These are phyloP conservation scores for Gloeostereum incarnatum DNA, from an alignment of 768 basidiomycete genomes.

Conservation along the genomic window DNA sequence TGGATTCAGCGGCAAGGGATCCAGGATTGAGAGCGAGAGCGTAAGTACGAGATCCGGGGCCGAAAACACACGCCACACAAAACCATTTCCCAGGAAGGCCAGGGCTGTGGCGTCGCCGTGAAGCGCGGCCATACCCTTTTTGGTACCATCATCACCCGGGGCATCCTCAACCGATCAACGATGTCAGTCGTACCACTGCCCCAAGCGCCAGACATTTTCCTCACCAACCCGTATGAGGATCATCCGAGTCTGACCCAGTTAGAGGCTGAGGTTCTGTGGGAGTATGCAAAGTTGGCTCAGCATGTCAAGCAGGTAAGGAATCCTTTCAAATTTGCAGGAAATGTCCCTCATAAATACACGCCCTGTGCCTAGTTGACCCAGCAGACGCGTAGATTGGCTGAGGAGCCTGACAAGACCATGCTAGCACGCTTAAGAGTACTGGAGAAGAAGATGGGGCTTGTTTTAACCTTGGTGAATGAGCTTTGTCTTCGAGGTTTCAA, in stretches of 20 bases:
- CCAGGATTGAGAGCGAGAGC: too few species aligned
- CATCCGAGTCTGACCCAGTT: constrained; percentile 57
- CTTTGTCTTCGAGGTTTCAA: not conserved
- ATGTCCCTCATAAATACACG: too few species aligned
- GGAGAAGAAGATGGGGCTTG: constrained; percentile 93
- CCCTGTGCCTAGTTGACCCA: constrained; percentile 62
- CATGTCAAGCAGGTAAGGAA: constrained; percentile 66
- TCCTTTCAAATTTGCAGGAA: too few species aligned
- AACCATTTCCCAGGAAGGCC: too few species aligned
- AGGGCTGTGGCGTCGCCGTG: too few species aligned
- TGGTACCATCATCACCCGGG: too few species aligned
- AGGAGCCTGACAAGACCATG: constrained; percentile 71
- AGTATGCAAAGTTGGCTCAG: constrained; percentile 82
- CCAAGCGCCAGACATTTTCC: constrained; percentile 47
- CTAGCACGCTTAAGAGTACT: constrained; percentile 68
- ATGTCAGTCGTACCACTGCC: too few species aligned
- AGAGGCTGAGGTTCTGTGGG: constrained; percentile 83
- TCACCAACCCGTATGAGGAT: constrained; percentile 62
- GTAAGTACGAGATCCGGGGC: too few species aligned
- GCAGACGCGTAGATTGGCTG: constrained; percentile 60
- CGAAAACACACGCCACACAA: too few species aligned
- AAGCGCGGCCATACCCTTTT: too few species aligned
- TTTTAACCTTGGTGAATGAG: constrained; percentile 74
- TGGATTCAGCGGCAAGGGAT: too few species aligned
- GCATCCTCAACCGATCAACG: too few species aligned